phyloP scores from a whole-genome alignment of 2,329 filamentous ascomycete genomes.

The Elsinoe ampelina region DNA sequence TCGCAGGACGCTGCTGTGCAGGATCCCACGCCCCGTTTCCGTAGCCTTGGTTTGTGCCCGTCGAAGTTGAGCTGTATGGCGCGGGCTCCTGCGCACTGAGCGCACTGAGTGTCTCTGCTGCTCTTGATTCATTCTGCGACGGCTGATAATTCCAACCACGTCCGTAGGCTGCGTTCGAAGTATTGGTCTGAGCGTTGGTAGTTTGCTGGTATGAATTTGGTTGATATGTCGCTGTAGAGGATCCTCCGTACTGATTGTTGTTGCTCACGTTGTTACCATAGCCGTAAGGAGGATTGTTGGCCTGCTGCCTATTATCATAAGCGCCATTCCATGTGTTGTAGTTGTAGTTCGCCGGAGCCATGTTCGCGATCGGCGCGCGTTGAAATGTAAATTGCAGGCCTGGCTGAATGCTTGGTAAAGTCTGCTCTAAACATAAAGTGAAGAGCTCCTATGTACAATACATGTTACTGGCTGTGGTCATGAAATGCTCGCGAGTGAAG shows the following conservation, averaged over 20 bases:
- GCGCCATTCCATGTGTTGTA: background rate
- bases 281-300: background rate
- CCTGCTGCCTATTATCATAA: slow-evolving; percentile 6
- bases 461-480: background rate
- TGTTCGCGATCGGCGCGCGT: background rate
- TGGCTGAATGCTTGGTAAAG: background rate
- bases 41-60: background rate
- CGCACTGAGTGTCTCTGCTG: slow-evolving; percentile 16
- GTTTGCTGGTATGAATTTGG: slow-evolving; percentile 12
- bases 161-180: background rate
- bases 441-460: background rate
- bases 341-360: background rate
- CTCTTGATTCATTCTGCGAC: slow-evolving; percentile 14
- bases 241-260: slow-evolving; percentile 1
- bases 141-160: slow-evolving; percentile 8
- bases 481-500: background rate
- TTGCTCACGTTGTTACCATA: slow-evolving; percentile 5
- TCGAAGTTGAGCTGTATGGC: background rate
- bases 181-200: background rate
- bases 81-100: slow-evolving; percentile 14
- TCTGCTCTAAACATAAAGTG: background rate
- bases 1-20: background rate
- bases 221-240: slow-evolving; percentile 3
- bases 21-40: background rate
- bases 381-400: background rate